Evolutionary conservation across 495 filamentous ascomycete species (phyloP).

Genomic region (Amphirosellinia nigrospora): DNA sequence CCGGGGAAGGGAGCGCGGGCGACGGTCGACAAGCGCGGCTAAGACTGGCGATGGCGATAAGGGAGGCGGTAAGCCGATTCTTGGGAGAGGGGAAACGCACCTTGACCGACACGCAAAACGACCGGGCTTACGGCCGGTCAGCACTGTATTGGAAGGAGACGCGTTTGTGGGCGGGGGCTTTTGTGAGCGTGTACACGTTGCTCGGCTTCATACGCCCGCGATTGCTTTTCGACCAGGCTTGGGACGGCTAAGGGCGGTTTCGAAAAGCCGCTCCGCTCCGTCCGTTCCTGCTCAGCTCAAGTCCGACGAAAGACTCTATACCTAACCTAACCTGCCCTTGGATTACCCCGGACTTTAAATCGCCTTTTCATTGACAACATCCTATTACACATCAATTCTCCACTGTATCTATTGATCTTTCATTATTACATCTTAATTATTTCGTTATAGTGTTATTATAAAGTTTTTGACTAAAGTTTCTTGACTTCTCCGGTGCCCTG

Average conservation of each 20-base stretch:
- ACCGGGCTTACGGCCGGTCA: neutral
- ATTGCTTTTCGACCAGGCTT: neutral
- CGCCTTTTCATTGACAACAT: neutral
- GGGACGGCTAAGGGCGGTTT: neutral
- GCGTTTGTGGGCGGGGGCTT: neutral
- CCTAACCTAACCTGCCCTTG: too few relatives aligned
- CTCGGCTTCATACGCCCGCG: neutral
- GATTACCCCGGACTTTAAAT: neutral
- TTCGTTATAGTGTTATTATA: neutral
- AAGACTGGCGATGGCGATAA: neutral
- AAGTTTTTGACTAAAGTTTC: neutral
- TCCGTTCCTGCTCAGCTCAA: too few relatives aligned
- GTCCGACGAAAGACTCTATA: too few relatives aligned
- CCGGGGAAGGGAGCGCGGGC: neutral
- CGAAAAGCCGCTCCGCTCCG: neutral
- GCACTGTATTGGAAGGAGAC: neutral
- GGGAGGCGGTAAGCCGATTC: neutral
- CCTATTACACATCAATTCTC: neutral
- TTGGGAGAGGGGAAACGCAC: neutral
- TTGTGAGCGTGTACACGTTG: constrained; percentile 6
- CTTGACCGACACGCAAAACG: neutral
- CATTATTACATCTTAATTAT: neutral
- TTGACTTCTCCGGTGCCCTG: neutral
- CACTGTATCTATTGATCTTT: neutral
- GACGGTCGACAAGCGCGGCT: neutral